Conservation (phyloP, 768 basidiomycete species). For the Amanita brunnescens region DNA sequence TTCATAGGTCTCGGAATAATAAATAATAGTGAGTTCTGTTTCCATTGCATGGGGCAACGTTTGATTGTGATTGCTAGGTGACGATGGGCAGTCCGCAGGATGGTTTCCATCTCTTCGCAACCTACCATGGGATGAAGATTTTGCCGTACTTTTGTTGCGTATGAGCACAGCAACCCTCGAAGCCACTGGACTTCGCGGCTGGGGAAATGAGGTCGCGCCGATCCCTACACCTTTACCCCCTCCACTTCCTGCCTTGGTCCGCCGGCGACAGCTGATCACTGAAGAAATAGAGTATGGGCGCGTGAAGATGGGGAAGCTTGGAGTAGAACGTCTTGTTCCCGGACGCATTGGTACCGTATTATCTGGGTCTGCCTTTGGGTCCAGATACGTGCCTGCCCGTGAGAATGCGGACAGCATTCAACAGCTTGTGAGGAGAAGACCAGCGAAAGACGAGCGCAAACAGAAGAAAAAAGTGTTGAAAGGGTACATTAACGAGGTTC, state of each 20-base stretch:
- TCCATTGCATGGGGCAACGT: background rate
- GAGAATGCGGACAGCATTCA: background rate
- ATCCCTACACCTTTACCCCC: slow-evolving; percentile 22
- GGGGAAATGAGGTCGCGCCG: slow-evolving; percentile 65
- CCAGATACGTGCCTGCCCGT: slow-evolving; percentile 1
- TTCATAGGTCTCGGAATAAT: slow-evolving; percentile 44
- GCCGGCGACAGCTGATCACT: slow-evolving; percentile 1
- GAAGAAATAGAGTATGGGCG: slow-evolving; percentile 12
- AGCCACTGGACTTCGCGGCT: slow-evolving; percentile 60
- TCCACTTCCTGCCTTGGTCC: slow-evolving; percentile 1
- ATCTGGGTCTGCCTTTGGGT: background rate
- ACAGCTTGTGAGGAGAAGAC: background rate
- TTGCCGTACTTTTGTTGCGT: slow-evolving; percentile 59
- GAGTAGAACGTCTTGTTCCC: slow-evolving; percentile 7
- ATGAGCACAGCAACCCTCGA: slow-evolving; percentile 71
- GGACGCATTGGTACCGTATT: slow-evolving; percentile 1
- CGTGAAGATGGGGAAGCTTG: slow-evolving; percentile 4
- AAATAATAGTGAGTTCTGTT: slow-evolving; percentile 17
- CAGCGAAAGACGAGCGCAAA: background rate
- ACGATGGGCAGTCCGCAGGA: slow-evolving; percentile 8
- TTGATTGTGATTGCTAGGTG: slow-evolving; percentile 6
- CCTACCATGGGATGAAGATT: slow-evolving; percentile 63
- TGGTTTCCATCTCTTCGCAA: slow-evolving; percentile 17
- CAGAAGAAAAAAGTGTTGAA: background rate
- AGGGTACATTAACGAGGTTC: slow-evolving; percentile 4